phyloP scores from a whole-genome alignment of 148 eudicot species.

The Agrostemma githago region DNA sequence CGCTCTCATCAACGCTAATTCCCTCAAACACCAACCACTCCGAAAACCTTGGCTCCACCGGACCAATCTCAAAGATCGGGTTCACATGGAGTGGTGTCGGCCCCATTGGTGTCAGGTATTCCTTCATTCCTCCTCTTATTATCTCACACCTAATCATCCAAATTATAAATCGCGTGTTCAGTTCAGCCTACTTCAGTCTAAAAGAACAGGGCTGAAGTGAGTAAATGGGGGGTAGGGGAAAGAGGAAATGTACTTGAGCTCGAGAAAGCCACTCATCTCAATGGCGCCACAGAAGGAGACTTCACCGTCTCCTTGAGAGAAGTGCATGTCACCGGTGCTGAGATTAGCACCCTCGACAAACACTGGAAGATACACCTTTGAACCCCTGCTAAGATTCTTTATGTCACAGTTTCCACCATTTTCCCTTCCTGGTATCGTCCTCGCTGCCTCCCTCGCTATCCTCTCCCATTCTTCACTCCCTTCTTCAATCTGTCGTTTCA shows the following conservation, averaged over 20 bases:
- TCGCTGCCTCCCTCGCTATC: conserved; percentile 75
- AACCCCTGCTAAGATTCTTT: conserved; percentile 88
- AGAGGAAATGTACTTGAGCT: conserved; percentile 66
- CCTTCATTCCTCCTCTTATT: conserved; percentile 88
- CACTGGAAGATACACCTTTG: conserved; percentile 90
- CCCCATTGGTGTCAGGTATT: conserved; percentile 97
- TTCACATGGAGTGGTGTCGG: conserved; percentile 88
- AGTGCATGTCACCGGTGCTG: conserved; percentile 97
- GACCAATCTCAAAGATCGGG: conserved; percentile 93
- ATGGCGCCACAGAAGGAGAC: conserved; percentile 93
- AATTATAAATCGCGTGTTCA: background rate
- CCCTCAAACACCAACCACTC: conserved; percentile 99
- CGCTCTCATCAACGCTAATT: conserved; percentile 92
- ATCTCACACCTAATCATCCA: conserved; percentile 64
- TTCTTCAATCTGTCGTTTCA: conserved; percentile 44
- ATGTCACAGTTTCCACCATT: conserved; percentile 98
- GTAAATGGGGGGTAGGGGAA: background rate
- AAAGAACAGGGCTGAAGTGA: background rate
- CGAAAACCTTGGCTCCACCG: conserved; percentile 88
- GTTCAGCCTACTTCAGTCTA: background rate
- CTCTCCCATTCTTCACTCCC: conserved; percentile 72
- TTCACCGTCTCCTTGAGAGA: conserved; percentile 97
- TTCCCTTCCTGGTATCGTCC: conserved; percentile 95
- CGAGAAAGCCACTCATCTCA: conserved; percentile 96
- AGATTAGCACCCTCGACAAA: conserved; percentile 93